These are phyloP conservation scores for Aspergillus calidoustus DNA, from an alignment of 2,329 filamentous ascomycete genomes.

Conservation along the genomic window DNA sequence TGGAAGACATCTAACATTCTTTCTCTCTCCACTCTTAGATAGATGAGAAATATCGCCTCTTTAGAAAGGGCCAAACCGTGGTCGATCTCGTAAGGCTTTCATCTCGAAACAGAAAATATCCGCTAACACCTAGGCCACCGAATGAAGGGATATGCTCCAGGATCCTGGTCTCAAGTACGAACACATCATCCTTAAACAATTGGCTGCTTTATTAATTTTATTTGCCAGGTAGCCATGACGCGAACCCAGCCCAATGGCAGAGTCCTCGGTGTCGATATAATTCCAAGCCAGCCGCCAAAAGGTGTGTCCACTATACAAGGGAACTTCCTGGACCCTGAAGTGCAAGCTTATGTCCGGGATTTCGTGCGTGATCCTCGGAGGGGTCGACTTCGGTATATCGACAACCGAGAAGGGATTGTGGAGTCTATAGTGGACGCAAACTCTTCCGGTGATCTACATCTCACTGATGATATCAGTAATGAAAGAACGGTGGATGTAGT, in stretches of 20 bases:
- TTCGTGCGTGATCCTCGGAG: constrained; percentile 71
- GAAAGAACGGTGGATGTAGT: constrained; percentile 80
- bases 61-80: constrained; percentile 79
- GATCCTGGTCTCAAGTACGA: constrained; percentile 63
- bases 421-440: constrained; percentile 4
- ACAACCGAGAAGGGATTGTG: not conserved
- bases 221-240: constrained; percentile 75
- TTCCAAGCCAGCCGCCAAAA: constrained; percentile 86
- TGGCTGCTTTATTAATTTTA: constrained; percentile 6
- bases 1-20: not conserved
- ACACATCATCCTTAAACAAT: not conserved
- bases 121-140: constrained; percentile 1
- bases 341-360: constrained; percentile 76
- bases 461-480: not conserved
- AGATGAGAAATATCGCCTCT: constrained; percentile 78
- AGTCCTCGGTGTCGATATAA: constrained; percentile 90
- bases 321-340: constrained; percentile 77
- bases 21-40: constrained; percentile 58
- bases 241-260: constrained; percentile 76
- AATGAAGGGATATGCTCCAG: constrained; percentile 55
- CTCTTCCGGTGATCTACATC: not conserved
- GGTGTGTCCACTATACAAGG: constrained; percentile 96
- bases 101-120: constrained; percentile 3
- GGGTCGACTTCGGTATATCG: constrained; percentile 50
- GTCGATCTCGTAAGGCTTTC: constrained; percentile 73